phyloP scores from a whole-genome alignment of 1,139 yeast genomes.

The Lodderomyces oxycetoniae region DNA sequence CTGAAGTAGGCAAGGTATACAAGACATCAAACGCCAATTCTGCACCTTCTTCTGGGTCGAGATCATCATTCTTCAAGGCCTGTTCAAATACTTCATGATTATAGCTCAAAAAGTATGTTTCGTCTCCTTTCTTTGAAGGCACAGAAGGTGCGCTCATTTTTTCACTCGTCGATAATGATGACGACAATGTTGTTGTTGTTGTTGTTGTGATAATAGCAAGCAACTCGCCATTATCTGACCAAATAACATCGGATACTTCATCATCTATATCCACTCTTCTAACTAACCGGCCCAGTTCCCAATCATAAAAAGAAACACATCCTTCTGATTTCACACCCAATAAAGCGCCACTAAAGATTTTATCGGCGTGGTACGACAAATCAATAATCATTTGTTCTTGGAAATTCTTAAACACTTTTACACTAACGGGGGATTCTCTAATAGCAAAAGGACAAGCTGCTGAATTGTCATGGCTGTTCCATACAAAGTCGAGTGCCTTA shows the following conservation, averaged over 20 bases:
- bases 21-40: conserved; percentile 82
- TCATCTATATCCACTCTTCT: conserved; percentile 74
- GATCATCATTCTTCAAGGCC: conserved; percentile 53
- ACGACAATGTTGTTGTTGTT: neutral
- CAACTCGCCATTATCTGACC: conserved; percentile 94
- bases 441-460: conserved; percentile 78
- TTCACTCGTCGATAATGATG: conserved; percentile 30
- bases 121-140: conserved; percentile 38
- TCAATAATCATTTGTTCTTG: conserved; percentile 68
- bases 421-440: conserved; percentile 61
- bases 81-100: conserved; percentile 63
- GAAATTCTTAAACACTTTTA: conserved; percentile 77
- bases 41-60: conserved; percentile 81
- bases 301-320: conserved; percentile 82
- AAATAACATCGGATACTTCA: conserved; percentile 72
- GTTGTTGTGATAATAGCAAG: conserved; percentile 60
- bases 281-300: conserved; percentile 83
- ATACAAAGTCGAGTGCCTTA: conserved; percentile 81
- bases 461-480: conserved; percentile 75
- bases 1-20: conserved; percentile 66
- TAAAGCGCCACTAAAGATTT: conserved; percentile 80
- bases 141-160: conserved; percentile 17
- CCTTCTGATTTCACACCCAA: conserved; percentile 80
- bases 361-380: conserved; percentile 70
- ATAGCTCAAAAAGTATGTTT: conserved; percentile 77